Evolutionary conservation across 148 eudicot species (phyloP).

Genomic region (Rhododendron henanense): DNA sequence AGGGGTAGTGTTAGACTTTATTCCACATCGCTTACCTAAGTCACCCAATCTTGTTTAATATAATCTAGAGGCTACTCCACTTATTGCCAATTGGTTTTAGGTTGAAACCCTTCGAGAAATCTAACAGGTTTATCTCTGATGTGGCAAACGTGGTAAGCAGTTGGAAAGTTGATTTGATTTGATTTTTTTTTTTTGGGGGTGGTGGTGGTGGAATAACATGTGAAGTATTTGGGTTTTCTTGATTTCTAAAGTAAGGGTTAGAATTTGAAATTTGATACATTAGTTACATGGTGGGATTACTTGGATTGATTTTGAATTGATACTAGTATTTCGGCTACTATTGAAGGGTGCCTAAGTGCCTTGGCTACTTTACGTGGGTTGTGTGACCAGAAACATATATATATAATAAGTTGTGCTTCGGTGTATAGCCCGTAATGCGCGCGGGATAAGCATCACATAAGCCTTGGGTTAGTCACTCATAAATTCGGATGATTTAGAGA

Average conservation of each 20-base stretch:
- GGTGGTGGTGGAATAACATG: not conserved
- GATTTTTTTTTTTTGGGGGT: too few species aligned
- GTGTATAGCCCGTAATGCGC: not conserved
- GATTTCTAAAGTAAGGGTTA: not conserved
- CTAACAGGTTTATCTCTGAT: not conserved
- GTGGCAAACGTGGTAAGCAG: not conserved
- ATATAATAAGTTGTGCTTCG: not conserved
- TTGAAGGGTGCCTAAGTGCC: not conserved
- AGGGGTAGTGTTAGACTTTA: not conserved
- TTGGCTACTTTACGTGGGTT: not conserved
- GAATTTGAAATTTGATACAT: not conserved
- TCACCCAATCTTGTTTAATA: not conserved
- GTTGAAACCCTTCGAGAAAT: too few species aligned
- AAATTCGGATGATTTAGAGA: not conserved
- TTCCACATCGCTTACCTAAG: not conserved
- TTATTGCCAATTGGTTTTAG: not conserved
- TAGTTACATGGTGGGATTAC: not conserved
- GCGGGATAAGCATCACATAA: not conserved
- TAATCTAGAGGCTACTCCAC: not conserved
- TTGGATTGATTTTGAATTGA: not conserved
- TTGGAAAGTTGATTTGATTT: not conserved
- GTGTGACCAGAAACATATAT: not conserved
- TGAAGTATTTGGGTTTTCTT: not conserved
- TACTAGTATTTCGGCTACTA: not conserved
- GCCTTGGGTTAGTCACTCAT: not conserved